A percentile compares a stretch with the other conserved stretches of the same genome.
Conservation (phyloP, 495 filamentous ascomycete species). For the Aspergillus baeticus region DNA sequence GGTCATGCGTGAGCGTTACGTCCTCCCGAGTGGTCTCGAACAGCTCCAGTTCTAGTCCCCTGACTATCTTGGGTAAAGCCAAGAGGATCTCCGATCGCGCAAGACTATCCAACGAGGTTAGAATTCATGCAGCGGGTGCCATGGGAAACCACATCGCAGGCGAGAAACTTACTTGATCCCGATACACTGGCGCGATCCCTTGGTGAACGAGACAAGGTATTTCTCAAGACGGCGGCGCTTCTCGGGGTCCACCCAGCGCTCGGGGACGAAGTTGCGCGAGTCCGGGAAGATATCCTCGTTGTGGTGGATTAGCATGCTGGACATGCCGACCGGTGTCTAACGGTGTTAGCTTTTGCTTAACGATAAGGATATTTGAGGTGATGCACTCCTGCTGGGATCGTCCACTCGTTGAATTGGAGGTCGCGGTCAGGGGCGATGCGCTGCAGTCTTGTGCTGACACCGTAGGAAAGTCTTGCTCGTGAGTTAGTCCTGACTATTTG, state of each 20-base stretch:
- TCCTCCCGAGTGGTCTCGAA: conserved; percentile 13
- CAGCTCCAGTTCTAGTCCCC: conserved; percentile 8
- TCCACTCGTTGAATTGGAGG: conserved; percentile 41
- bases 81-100: conserved; percentile 13
- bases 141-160: neutral
- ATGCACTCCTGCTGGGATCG: conserved; percentile 43
- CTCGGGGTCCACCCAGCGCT: conserved; percentile 39
- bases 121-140: neutral
- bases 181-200: conserved; percentile 48
- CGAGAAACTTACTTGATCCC: conserved; percentile 41
- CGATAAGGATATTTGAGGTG: neutral
- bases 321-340: conserved; percentile 44
- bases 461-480: conserved; percentile 25
- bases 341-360: neutral
- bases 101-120: neutral
- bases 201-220: conserved; percentile 48
- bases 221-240: conserved; percentile 37
- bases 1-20: conserved; percentile 11
- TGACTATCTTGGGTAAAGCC: conserved; percentile 4
- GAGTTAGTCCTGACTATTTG: neutral
- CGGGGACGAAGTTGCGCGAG: conserved; percentile 38
- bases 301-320: conserved; percentile 37
- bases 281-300: conserved; percentile 42
- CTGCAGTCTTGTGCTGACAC: conserved; percentile 30
- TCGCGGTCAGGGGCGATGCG: conserved; percentile 34